Conservation (phyloP, 2,329 filamentous ascomycete species). For the Harringtonia aguacate region DNA sequence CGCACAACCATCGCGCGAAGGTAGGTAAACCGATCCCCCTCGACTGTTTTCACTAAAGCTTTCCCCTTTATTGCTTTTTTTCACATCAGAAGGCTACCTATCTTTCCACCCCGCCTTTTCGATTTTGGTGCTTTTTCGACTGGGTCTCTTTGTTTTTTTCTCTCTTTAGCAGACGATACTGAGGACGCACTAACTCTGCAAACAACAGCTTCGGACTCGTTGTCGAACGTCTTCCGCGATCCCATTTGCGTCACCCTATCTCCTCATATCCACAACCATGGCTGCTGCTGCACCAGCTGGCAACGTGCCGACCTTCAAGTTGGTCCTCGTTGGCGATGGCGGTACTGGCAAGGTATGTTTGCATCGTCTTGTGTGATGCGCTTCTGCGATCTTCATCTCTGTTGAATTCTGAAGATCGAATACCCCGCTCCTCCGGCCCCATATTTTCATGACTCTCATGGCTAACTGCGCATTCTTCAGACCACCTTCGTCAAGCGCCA, state of each 20-base stretch:
- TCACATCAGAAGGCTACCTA: no score
- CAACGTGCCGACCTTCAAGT: conserved; percentile 83
- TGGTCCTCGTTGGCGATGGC: conserved; percentile 98
- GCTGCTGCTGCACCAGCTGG: conserved; percentile 36
- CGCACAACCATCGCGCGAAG: conserved; percentile 7
- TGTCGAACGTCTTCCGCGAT: conserved; percentile 4
- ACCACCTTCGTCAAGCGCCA: conserved; percentile 99
- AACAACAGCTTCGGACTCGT: background rate
- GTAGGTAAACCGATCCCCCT: conserved; percentile 2
- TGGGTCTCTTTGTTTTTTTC: background rate
- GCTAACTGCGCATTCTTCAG: no score
- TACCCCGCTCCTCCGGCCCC: no score
- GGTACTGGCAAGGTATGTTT: conserved; percentile 92
- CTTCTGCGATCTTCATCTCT: conserved; percentile 6
- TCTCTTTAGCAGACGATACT: no score
- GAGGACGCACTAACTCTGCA: no score
- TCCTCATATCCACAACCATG: conserved; percentile 39
- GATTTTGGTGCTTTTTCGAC: no score
- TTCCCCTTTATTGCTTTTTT: background rate
- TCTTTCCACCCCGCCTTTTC: no score
- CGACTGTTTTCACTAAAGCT: background rate
- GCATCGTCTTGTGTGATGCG: conserved; percentile 10
- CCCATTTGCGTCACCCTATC: background rate
- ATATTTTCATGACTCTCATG: no score
- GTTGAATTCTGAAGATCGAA: no score